Conservation (phyloP, 1,284 basidiomycete genomes). For the Naganishia cerealis region DNA sequence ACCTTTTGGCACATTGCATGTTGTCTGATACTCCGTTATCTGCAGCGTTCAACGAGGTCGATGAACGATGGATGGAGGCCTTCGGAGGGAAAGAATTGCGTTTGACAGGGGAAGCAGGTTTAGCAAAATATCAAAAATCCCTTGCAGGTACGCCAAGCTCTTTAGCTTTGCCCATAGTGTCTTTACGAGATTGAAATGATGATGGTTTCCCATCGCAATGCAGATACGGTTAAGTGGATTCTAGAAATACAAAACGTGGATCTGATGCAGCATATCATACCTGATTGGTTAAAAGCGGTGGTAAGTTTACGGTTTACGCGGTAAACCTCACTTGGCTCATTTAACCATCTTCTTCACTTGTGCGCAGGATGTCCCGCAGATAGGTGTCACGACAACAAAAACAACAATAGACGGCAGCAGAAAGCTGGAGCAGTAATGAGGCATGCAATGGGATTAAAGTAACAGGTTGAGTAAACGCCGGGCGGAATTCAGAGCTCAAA, state of each 20-base stretch:
- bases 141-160: slow-evolving; percentile 13
- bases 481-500: too few relatives aligned
- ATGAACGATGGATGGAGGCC: slow-evolving; percentile 21
- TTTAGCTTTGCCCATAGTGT: neutral
- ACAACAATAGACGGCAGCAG: neutral
- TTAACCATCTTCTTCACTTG: neutral
- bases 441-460: too few relatives aligned
- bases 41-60: slow-evolving; percentile 11
- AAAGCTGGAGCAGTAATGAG: neutral
- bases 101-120: slow-evolving; percentile 7
- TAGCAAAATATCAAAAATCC: neutral
- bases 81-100: slow-evolving; percentile 26
- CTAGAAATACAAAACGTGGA: slow-evolving; percentile 18
- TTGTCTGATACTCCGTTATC: neutral
- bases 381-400: neutral
- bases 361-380: neutral
- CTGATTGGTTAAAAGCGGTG: slow-evolving; percentile 14
- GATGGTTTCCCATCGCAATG: neutral
- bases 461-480: too few relatives aligned
- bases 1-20: slow-evolving; percentile 24
- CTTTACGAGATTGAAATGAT: neutral
- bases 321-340: neutral
- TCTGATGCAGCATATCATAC: slow-evolving; percentile 13
- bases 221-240: slow-evolving; percentile 23
- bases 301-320: neutral